Percentiles rank a stretch among this genome's conserved stretches.
Conservation (phyloP, 2,329 filamentous ascomycete genomes). For the Aureobasidium melanogenum region DNA sequence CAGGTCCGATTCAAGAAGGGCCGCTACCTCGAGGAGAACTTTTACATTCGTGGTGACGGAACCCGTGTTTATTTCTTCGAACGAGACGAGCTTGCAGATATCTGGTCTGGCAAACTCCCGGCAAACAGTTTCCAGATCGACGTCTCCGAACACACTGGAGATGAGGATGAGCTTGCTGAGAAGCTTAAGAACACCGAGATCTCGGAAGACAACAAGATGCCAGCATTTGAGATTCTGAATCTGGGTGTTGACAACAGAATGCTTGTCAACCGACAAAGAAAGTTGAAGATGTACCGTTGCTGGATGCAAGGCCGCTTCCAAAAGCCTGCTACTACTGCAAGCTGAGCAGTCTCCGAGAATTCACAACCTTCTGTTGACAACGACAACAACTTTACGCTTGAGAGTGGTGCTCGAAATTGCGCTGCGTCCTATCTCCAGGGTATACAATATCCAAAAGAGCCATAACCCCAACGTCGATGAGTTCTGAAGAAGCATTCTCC, state of each 20-base stretch:
- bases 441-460: neutral
- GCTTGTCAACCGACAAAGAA: slow-evolving; percentile 81
- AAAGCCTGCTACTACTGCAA: slow-evolving; percentile 38
- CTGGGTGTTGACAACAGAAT: slow-evolving; percentile 80
- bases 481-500: neutral
- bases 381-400: neutral
- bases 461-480: neutral
- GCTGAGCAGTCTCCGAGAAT: neutral
- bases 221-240: slow-evolving; percentile 58
- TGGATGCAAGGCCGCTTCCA: slow-evolving; percentile 73
- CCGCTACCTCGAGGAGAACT: slow-evolving; percentile 89
- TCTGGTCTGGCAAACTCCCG: slow-evolving; percentile 55
- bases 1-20: slow-evolving; percentile 97
- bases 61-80: slow-evolving; percentile 98
- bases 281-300: slow-evolving; percentile 97
- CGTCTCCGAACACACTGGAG: slow-evolving; percentile 18
- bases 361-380: neutral
- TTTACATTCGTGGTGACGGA: slow-evolving; percentile 91
- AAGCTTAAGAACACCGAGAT: slow-evolving; percentile 14
- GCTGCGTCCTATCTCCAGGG: neutral
- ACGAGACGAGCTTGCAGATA: slow-evolving; percentile 64
- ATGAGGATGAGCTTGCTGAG: slow-evolving; percentile 14
- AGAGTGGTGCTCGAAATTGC: neutral
- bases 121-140: slow-evolving; percentile 23
- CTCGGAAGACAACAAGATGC: slow-evolving; percentile 14